Evolutionary conservation across 2,329 filamentous ascomycete species (phyloP).

Genomic region (Cytospora leucostoma): DNA sequence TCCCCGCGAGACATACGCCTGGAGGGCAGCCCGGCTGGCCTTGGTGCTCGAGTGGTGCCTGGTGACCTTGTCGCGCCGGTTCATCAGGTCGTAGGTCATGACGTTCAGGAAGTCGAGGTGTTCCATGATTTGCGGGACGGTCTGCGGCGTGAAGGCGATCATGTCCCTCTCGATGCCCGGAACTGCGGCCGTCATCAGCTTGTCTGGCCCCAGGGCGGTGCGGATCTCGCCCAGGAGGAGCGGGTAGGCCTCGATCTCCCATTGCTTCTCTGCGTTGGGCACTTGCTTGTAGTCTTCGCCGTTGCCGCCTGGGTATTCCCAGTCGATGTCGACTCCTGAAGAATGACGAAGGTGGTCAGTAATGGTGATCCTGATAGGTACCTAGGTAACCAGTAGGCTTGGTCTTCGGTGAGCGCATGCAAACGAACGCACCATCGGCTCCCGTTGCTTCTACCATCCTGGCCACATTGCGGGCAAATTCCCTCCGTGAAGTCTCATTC

Average conservation of each 20-base stretch:
- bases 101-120: constrained; percentile 66
- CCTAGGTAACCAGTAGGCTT: constrained; percentile 15
- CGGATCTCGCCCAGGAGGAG: constrained; percentile 61
- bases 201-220: constrained; percentile 55
- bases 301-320: constrained; percentile 66
- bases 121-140: constrained; percentile 59
- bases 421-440: constrained; percentile 59
- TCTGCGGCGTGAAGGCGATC: constrained; percentile 63
- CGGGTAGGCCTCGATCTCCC: constrained; percentile 64
- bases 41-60: constrained; percentile 64
- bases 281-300: constrained; percentile 67
- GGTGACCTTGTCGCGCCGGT: constrained; percentile 67
- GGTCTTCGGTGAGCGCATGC: constrained; percentile 10
- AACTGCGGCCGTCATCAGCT: constrained; percentile 67
- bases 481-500: constrained; percentile 51
- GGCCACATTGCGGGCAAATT: constrained; percentile 65
- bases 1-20: constrained; percentile 61
- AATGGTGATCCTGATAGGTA: constrained; percentile 21
- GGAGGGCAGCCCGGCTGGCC: constrained; percentile 55
- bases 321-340: constrained; percentile 61
- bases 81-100: constrained; percentile 65
- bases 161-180: constrained; percentile 65
- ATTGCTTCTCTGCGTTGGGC: constrained; percentile 59
- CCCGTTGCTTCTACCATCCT: constrained; percentile 62
- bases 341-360: not conserved